These are phyloP conservation scores for Lonicera japonica DNA, from an alignment of 129 eudicot species.

Conservation along the genomic window DNA sequence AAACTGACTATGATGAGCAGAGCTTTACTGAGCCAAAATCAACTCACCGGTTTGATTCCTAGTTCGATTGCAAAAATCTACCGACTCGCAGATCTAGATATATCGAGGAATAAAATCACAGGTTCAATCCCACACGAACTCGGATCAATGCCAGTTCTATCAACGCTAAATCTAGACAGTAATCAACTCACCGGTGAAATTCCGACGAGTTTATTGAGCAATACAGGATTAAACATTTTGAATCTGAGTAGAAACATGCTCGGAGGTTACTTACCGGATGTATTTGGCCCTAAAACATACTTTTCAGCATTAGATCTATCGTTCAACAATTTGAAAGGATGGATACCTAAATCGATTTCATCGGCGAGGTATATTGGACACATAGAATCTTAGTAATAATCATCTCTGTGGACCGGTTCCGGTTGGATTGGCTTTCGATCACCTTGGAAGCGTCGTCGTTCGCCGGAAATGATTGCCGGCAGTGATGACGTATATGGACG, in stretches of 20 bases:
- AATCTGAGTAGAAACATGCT: constrained; percentile 68
- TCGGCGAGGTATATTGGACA: constrained; percentile 63
- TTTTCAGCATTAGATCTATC: constrained; percentile 67
- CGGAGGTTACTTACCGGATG: constrained; percentile 66
- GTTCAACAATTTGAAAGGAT: constrained; percentile 48
- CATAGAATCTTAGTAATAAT: constrained; percentile 75
- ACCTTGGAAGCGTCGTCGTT: constrained; percentile 83
- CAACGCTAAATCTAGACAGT: constrained; percentile 67
- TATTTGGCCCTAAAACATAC: constrained; percentile 59
- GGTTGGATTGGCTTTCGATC: constrained; percentile 63
- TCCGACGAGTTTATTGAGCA: constrained; percentile 47
- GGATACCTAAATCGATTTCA: constrained; percentile 58
- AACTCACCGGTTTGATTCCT: constrained; percentile 65
- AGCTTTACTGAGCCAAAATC: constrained; percentile 57
- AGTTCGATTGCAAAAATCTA: constrained; percentile 39
- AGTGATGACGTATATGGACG: too few relatives aligned
- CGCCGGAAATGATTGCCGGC: constrained; percentile 47
- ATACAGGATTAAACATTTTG: constrained; percentile 55
- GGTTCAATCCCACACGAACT: constrained; percentile 66
- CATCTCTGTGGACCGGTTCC: constrained; percentile 76
- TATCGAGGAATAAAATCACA: constrained; percentile 51
- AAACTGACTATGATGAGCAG: constrained; percentile 84
- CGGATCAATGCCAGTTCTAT: constrained; percentile 76
- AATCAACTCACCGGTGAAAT: constrained; percentile 51
- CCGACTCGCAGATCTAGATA: constrained; percentile 75